Base-by-base conservation (phyloP, 108 stramenopile species). In the Nitzschia sp. region DNA sequence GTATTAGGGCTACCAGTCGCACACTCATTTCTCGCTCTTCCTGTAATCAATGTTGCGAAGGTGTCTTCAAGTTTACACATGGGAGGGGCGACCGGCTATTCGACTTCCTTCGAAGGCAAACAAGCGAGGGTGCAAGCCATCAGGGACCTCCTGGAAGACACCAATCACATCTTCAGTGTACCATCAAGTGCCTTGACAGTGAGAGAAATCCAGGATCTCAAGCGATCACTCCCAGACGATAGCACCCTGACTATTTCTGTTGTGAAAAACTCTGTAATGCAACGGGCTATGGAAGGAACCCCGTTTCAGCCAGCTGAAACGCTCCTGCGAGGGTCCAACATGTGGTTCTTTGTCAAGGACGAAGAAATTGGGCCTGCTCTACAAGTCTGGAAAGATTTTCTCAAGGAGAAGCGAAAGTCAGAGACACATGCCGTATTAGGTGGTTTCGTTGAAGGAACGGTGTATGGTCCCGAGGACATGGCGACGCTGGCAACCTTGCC, bases 321-420 rank as follows among this genome's bases (percentile, higher is more conserved):
- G 14, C 48, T 90, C 64, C 78, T 91, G 12, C 82, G 77, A 65
- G 94, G 94, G 15, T 75, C 90, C 54, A 97, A 97, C 84, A 84
- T 92, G 89, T 97, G 96, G 96, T 90, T 97, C 65, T 97, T 97
- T 78, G 86, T 94, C 51, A 91, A 95, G 61, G 91, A 93, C 54
- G 17, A 17, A 17, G 92, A 97, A 63, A 88, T 95, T 43, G 82
- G 85, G 24, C 90, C 78, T 21, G 81, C 89, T 64, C 81, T 97
- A 74, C 93, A 90, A 76, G 78, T 86, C 41, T 88, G 80, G 72
- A 85, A 91, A 38, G 65, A 73, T 0, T 94, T 95, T 67, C 39
- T 68, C 44, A 95, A 97, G 83, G 85, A 83, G 6, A 42, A 38
- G 14, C 86, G 80, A 15, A 81, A 83, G 79, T 72, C 65, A 43